Evolutionary conservation across 805 yeast species (phyloP).

Genomic region (Candida insectalens): DNA sequence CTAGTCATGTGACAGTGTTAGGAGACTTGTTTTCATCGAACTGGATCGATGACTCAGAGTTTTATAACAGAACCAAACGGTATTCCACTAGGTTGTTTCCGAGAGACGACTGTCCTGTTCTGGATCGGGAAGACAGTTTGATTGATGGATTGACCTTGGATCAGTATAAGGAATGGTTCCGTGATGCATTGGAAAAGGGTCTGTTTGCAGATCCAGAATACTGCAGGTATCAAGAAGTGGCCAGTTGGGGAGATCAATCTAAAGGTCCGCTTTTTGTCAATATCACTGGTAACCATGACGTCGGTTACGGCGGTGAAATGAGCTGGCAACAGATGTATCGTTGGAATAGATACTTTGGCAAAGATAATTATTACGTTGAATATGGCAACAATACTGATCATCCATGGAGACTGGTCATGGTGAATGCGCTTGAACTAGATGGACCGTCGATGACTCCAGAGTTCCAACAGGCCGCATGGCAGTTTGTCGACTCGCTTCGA

Average conservation of each 20-base stretch:
- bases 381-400: slow-evolving; percentile 51
- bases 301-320: slow-evolving; percentile 96
- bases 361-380: slow-evolving; percentile 74
- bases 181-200: slow-evolving; percentile 22
- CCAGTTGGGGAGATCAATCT: slow-evolving; percentile 49
- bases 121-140: slow-evolving; percentile 20
- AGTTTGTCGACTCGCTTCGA: slow-evolving; percentile 54
- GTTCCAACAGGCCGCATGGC: slow-evolving; percentile 58
- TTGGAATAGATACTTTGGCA: slow-evolving; percentile 66
- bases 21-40: slow-evolving; percentile 92
- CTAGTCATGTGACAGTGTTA: slow-evolving; percentile 78
- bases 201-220: slow-evolving; percentile 16
- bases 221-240: slow-evolving; percentile 49
- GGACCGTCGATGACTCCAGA: slow-evolving; percentile 81
- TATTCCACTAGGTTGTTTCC: slow-evolving; percentile 61
- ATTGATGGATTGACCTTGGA: slow-evolving; percentile 35
- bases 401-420: slow-evolving; percentile 84
- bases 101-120: slow-evolving; percentile 41
- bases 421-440: slow-evolving; percentile 75
- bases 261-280: slow-evolving; percentile 67
- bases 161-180: slow-evolving; percentile 28
- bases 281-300: slow-evolving; percentile 90
- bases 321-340: slow-evolving; percentile 85
- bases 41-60: slow-evolving; percentile 91
- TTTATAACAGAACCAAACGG: slow-evolving; percentile 67